Conservation (phyloP, 805 yeast genomes). For the Danielia reshetovae region DNA sequence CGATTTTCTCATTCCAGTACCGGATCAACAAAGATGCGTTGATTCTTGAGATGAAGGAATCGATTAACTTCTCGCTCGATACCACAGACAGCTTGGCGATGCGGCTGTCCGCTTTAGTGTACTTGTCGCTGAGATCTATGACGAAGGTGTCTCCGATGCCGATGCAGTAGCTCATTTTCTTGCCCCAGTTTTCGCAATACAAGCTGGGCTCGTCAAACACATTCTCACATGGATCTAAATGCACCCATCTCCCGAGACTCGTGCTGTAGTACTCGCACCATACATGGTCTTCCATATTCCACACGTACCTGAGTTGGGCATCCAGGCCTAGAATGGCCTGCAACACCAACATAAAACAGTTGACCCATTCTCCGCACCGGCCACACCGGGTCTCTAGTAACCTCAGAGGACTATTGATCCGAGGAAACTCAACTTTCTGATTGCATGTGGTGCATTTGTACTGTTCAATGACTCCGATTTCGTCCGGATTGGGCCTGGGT, state of each 20-base stretch:
- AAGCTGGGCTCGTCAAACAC: conserved; percentile 77
- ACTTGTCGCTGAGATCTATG: conserved; percentile 66
- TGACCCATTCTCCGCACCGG: conserved; percentile 96
- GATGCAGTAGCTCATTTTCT: conserved; percentile 83
- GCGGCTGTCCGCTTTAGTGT: conserved; percentile 40
- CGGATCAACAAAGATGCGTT: conserved; percentile 9
- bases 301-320: conserved; percentile 53
- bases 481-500: conserved; percentile 24
- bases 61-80: conserved; percentile 8
- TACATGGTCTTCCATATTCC: conserved; percentile 93
- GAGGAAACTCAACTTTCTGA: conserved; percentile 55
- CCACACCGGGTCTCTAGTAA: conserved; percentile 65
- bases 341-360: conserved; percentile 68
- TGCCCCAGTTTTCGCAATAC: conserved; percentile 87
- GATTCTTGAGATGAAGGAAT: conserved; percentile 2
- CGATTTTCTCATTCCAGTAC: conserved; percentile 7
- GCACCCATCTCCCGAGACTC: conserved; percentile 69
- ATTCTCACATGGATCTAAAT: conserved; percentile 83
- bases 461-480: conserved; percentile 58
- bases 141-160: conserved; percentile 63
- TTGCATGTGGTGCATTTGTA: conserved; percentile 58
- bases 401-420: conserved; percentile 66
- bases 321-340: conserved; percentile 52
- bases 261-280: conserved; percentile 89
- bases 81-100: conserved; percentile 14